Evolutionary conservation across 768 basidiomycete genomes (phyloP), one percentile per base, ranked within the genome.

Genomic region (Mycena rebaudengoi): DNA sequence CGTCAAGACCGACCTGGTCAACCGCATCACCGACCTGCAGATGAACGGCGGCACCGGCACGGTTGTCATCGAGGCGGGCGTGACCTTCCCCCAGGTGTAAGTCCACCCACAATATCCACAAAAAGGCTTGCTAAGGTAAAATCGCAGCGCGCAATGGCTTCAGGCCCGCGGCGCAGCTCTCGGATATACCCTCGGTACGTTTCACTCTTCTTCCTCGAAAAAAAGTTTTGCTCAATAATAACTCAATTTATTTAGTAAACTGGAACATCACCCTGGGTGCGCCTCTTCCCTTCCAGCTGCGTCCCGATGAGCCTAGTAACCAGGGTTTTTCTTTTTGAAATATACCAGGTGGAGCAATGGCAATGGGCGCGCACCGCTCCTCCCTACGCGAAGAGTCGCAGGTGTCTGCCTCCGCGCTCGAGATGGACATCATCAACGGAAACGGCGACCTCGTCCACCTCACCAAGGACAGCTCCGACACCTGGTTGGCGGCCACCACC

Each of bases 361-460:
- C 78, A 14, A 79, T 79, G 78, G 77, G 78, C 45, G 78, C 77
- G 0, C 78, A 78, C 70, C 75, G 78, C n/a, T 78, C 78, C 21
- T 78, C 76, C n/a, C 71, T 78, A 37, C 73, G 76, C 20, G 77
- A 78, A 46, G 73, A 79, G 48, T 78, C 77, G 4, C 78, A 78
- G 58, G 78, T 76, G 1, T 78, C 78, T 12, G 72, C 70, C 30
- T 75, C 78, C 7, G 77, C 76, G 16, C 66, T 79, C 16, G 70
- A 71, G 6, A 68, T 78, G 60, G 78, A 79, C 37, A 78, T 79
- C 26, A 76, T 79, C 56, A 75, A 78, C 51, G 78, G 78, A 16
- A 72, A 77, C 35, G 76, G 78, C 16, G 76, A 79, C 30, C 61
- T 79, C 2, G 71, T 79, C 20, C 77, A 76, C 53, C n/a, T 79